A percentile compares a stretch with the other conserved stretches of the same genome.
Conservation (phyloP, 495 filamentous ascomycete species). For the Thozetella sp. region DNA sequence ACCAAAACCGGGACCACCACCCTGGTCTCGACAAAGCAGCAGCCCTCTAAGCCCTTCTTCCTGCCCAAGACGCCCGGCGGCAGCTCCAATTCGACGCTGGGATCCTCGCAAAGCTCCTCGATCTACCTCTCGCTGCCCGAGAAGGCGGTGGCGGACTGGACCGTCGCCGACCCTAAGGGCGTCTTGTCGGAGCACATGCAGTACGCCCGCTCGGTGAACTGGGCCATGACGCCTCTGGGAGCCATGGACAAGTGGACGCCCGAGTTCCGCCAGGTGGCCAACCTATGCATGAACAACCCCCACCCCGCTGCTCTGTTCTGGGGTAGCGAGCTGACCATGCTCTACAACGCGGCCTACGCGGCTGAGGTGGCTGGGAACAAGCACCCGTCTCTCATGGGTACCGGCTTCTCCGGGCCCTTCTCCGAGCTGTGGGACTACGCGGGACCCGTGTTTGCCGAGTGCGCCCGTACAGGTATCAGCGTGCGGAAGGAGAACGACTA, state of each 20-base stretch:
- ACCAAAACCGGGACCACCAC: conserved; percentile 6
- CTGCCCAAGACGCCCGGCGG: conserved; percentile 15
- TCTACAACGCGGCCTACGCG: conserved; percentile 33
- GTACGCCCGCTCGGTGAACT: conserved; percentile 61
- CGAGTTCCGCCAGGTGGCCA: conserved; percentile 63
- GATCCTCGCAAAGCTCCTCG: conserved; percentile 9
- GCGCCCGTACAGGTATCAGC: conserved; percentile 21
- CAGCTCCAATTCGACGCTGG: conserved; percentile 16
- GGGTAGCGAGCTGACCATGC: conserved; percentile 34
- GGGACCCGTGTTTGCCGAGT: conserved; percentile 37
- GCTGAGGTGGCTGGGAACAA: conserved; percentile 37
- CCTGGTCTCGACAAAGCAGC: conserved; percentile 4
- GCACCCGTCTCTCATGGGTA: conserved; percentile 29
- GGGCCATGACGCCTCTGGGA: conserved; percentile 61
- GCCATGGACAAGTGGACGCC: conserved; percentile 62
- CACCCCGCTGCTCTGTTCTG: conserved; percentile 58
- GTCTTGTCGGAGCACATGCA: conserved; percentile 49
- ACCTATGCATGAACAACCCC: conserved; percentile 66
- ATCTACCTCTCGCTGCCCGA: conserved; percentile 15
- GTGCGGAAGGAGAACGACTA: conserved; percentile 30
- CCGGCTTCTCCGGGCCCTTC: conserved; percentile 21
- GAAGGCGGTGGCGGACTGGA: conserved; percentile 28
- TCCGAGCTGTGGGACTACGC: conserved; percentile 44
- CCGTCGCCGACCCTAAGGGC: conserved; percentile 18
- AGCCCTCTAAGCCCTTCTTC: conserved; percentile 7